Conservation (phyloP, 2,329 filamentous ascomycete species). For the Aspergillus tamarii region DNA sequence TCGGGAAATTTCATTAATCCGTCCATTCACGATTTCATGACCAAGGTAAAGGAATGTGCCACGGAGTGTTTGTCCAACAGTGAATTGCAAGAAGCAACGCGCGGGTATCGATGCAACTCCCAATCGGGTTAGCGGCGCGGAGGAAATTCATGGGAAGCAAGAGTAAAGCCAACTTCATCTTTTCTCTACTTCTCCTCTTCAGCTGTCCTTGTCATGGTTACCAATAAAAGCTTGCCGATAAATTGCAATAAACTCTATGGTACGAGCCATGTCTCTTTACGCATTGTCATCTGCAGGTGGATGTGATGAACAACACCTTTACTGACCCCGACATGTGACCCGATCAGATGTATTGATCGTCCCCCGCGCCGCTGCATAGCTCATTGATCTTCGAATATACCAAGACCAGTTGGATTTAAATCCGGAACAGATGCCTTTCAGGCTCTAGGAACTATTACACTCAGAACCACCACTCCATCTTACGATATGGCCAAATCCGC, state of each 20-base stretch:
- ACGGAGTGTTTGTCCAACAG: not conserved
- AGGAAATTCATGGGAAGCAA: slow-evolving; percentile 9
- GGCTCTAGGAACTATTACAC: too few relatives aligned
- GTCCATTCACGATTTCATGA: slow-evolving; percentile 16
- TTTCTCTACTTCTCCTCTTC: not conserved
- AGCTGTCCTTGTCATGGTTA: not conserved
- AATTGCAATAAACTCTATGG: not conserved
- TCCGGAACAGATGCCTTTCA: not conserved
- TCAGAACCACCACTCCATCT: not conserved
- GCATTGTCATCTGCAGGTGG: not conserved
- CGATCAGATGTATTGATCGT: not conserved
- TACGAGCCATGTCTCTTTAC: not conserved
- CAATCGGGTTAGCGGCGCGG: slow-evolving; percentile 25
- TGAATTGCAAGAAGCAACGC: slow-evolving; percentile 13
- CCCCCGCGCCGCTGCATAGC: not conserved
- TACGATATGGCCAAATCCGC: slow-evolving; percentile 41
- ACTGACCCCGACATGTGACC: slow-evolving; percentile 2
- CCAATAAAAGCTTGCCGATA: not conserved
- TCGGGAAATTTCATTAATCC: slow-evolving; percentile 8
- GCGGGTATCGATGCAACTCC: slow-evolving; percentile 8
- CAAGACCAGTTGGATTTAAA: not conserved
- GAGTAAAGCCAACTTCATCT: not conserved
- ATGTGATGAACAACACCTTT: not conserved
- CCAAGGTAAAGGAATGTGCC: not conserved
- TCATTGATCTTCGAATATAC: not conserved